phyloP scores from a whole-genome alignment of 2,329 filamentous ascomycete genomes.

The Verticillium longisporum region DNA sequence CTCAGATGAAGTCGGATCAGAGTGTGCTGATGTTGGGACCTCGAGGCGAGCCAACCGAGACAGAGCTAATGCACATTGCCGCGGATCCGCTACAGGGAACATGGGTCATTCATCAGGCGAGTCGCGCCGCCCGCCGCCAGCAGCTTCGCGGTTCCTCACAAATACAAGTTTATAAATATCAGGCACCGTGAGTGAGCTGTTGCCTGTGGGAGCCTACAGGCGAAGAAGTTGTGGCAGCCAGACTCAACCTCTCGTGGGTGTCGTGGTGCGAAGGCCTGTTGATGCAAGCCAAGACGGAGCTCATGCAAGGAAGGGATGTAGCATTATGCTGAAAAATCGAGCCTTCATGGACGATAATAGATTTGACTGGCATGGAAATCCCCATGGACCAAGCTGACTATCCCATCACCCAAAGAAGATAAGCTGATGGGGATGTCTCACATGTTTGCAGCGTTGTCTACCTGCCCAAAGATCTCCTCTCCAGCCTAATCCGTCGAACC shows the following conservation, averaged over 20 bases:
- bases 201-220: no score
- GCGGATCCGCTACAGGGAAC: background rate
- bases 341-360: no score
- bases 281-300: no score
- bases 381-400: background rate
- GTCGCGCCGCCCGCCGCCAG: background rate
- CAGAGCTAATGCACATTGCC: background rate
- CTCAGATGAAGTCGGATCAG: background rate
- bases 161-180: no score
- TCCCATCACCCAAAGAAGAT: background rate
- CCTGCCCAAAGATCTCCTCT: background rate
- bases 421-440: background rate
- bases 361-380: background rate
- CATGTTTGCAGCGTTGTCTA: background rate
- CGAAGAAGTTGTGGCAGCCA: no score
- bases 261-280: no score
- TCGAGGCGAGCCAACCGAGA: background rate
- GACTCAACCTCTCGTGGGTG: no score
- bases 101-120: background rate
- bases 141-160: background rate
- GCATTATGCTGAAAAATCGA: no score
- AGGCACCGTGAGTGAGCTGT: background rate
- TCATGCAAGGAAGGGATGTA: no score
- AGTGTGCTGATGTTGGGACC: background rate
- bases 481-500: background rate